Conservation (phyloP, 768 basidiomycete genomes). For the Strobilomyces confusus region DNA sequence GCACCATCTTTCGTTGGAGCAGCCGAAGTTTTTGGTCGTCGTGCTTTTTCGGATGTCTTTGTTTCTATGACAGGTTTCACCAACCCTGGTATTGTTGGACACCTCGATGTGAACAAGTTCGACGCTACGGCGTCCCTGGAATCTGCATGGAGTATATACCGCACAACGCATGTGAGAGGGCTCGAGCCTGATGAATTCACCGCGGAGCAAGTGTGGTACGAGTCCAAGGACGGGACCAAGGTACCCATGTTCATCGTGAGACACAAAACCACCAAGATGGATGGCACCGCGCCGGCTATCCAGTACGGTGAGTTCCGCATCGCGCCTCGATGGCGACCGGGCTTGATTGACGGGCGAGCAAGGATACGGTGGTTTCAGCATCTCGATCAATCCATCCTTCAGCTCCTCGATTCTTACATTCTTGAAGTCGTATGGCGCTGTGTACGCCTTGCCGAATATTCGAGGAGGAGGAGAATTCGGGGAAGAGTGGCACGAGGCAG, state of each 20-base stretch:
- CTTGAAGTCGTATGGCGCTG: slow-evolving; percentile 63
- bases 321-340: neutral
- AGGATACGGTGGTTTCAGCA: slow-evolving; percentile 83
- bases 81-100: slow-evolving; percentile 61
- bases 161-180: slow-evolving; percentile 55
- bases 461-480: slow-evolving; percentile 78
- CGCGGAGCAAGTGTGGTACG: slow-evolving; percentile 74
- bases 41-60: slow-evolving; percentile 60
- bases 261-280: slow-evolving; percentile 62
- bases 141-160: slow-evolving; percentile 57
- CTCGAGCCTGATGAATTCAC: slow-evolving; percentile 66
- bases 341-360: neutral
- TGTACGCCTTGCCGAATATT: slow-evolving; percentile 58
- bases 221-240: slow-evolving; percentile 72
- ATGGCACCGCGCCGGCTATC: slow-evolving; percentile 72
- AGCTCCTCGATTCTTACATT: slow-evolving; percentile 68
- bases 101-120: slow-evolving; percentile 50
- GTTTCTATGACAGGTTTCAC: slow-evolving; percentile 64
- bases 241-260: slow-evolving; percentile 85
- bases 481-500: slow-evolving; percentile 79
- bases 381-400: slow-evolving; percentile 71
- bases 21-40: slow-evolving; percentile 46
- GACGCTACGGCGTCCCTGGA: slow-evolving; percentile 27
- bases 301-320: slow-evolving; percentile 57
- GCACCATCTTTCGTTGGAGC: slow-evolving; percentile 67